Evolutionary conservation across 805 yeast species (phyloP), one percentile per base, ranked within the genome.

Genomic region (Alloascoidea hylecoeti): DNA sequence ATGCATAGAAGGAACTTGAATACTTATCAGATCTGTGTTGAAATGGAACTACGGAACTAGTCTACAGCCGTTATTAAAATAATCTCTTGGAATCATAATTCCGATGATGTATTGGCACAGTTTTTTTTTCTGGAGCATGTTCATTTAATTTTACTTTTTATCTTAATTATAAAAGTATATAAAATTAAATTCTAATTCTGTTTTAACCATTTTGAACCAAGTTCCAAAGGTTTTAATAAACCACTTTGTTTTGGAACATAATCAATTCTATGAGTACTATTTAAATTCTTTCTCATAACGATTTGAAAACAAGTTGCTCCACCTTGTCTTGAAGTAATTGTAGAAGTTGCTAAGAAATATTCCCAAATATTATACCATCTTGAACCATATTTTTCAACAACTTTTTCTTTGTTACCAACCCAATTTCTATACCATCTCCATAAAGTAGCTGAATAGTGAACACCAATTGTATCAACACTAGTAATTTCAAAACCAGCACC

Each of bases 361-460:
- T 83, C 94, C 95, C 95, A 85, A 60, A 84, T 84, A 60, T 92
- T 76, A 65, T 66, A 86, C 95, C 95, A 85, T 64, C 78, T 79
- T 49, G 70, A 59, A 51, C 96, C 96, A 53, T 85, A 85, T 64
- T 81, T 83, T 64, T 71, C 69, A 43, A 76, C 65, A 44, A 73
- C 84, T 55, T 72, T 66, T 37, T 82, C 88, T 62, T 72, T 72
- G 73, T 85, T 84, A 43, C 78, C 77, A 52, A 81, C 55, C 96
- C 96, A 85, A 74, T 85, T 85, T 59, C 89, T 66, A 73, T 86
- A 86, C 96, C 96, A 85, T 63, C 78, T 75, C 84, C 88, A 83
- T 52, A 85, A 63, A 41, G 96, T 85, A 34, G 88, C 84, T 38
- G 94, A 82, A 66, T 85, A 85, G 56, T 83, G 88, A 39, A 85